Conservation (phyloP, 495 filamentous ascomycete species). For the Neurospora africana region DNA sequence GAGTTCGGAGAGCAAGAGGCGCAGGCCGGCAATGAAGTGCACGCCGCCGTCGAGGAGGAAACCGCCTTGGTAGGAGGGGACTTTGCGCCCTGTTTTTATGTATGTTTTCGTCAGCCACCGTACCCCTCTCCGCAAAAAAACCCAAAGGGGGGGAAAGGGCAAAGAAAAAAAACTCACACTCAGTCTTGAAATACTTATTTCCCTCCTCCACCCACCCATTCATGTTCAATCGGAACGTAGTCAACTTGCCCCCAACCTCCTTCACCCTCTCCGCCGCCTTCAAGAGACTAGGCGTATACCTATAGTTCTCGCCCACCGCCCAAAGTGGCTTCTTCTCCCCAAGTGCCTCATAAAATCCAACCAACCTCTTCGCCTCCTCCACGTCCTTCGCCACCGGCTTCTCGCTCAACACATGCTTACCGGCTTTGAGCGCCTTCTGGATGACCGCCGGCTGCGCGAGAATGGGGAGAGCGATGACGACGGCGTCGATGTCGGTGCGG, state of each 20-base stretch:
- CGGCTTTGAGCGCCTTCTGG: conserved; percentile 47
- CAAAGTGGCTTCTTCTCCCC: conserved; percentile 34
- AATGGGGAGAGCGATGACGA: conserved; percentile 62
- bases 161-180: conserved; percentile 27
- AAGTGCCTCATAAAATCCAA: conserved; percentile 48
- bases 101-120: background rate
- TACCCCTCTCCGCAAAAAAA: background rate
- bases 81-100: conserved; percentile 49
- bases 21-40: conserved; percentile 56
- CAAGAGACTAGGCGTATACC: conserved; percentile 48
- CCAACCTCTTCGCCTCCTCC: conserved; percentile 43
- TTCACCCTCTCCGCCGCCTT: conserved; percentile 45
- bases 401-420: conserved; percentile 72
- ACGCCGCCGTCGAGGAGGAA: conserved; percentile 70
- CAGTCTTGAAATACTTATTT: conserved; percentile 47
- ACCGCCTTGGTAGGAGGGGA: conserved; percentile 61
- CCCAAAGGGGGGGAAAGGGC: background rate
- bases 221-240: conserved; percentile 50
- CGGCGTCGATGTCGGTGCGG: conserved; percentile 54
- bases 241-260: conserved; percentile 54
- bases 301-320: conserved; percentile 68
- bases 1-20: conserved; percentile 46
- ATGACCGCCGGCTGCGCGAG: conserved; percentile 46
- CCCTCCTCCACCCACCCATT: conserved; percentile 39
- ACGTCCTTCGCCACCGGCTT: conserved; percentile 69